Evolutionary conservation across 169 alveolate species (phyloP).

Genomic region (Eimeria brunetti): DNA sequence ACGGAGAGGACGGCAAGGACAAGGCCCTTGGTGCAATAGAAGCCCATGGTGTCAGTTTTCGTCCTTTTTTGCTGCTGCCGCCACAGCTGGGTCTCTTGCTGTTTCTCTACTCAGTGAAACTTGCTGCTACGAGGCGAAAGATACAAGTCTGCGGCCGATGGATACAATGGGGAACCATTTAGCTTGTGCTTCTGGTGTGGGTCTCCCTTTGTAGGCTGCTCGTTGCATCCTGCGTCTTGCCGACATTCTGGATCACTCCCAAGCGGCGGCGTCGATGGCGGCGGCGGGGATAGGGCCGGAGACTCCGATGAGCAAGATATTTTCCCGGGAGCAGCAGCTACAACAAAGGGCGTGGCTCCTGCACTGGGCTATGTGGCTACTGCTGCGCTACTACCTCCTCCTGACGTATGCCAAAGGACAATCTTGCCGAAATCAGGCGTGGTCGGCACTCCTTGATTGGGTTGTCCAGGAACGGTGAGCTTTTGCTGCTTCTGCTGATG

Average conservation of each 20-base stretch:
- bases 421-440: conserved; percentile 70
- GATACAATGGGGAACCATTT: neutral
- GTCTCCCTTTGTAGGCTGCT: conserved; percentile 44
- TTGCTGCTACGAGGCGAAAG: neutral
- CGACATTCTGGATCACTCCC: conserved; percentile 75
- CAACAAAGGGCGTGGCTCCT: conserved; percentile 80
- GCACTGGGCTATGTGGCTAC: conserved; percentile 82
- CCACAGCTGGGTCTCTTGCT: neutral
- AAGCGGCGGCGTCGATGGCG: conserved; percentile 71
- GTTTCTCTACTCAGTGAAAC: neutral
- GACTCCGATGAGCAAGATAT: conserved; percentile 39
- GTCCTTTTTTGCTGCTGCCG: neutral
- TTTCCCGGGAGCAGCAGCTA: conserved; percentile 75
- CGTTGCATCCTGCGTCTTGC: conserved; percentile 78
- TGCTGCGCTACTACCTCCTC: conserved; percentile 70
- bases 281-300: conserved; percentile 68
- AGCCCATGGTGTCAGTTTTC: conserved; percentile 35
- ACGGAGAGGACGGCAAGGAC: conserved; percentile 79
- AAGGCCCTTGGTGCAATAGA: conserved; percentile 48
- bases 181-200: conserved; percentile 7
- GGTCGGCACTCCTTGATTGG: conserved; percentile 76
- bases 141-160: neutral
- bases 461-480: conserved; percentile 78
- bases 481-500: neutral
- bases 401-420: conserved; percentile 72